These are phyloP conservation scores for Wickerhamomyces silvicola DNA, from an alignment of 805 yeast species.

Conservation along the genomic window DNA sequence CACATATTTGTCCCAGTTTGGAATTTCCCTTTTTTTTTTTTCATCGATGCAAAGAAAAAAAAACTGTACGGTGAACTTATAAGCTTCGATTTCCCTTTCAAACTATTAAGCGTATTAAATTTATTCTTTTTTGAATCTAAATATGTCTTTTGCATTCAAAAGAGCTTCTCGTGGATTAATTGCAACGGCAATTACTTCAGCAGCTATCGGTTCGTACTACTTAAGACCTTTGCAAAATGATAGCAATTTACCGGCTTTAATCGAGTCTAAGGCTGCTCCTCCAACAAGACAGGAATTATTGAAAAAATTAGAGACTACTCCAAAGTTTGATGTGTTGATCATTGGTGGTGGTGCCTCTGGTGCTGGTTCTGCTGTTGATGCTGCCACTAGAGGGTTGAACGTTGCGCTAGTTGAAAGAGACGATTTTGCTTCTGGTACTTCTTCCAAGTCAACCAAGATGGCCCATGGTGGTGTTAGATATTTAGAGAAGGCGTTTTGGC, in stretches of 20 bases:
- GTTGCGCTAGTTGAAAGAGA: slow-evolving; percentile 81
- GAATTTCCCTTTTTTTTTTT: too few relatives aligned
- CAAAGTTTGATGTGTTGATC: slow-evolving; percentile 71
- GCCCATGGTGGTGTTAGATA: slow-evolving; percentile 98
- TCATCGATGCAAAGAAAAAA: too few relatives aligned
- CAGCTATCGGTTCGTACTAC: slow-evolving; percentile 14
- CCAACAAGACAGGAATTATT: slow-evolving; percentile 53
- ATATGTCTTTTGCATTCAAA: slow-evolving; percentile 23
- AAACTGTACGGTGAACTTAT: too few relatives aligned
- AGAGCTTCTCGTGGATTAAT: slow-evolving; percentile 19
- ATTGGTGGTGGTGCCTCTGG: slow-evolving; percentile 98
- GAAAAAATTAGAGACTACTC: slow-evolving; percentile 38
- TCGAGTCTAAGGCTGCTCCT: slow-evolving; percentile 39
- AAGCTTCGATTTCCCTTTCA: too few relatives aligned
- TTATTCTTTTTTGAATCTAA: too few relatives aligned
- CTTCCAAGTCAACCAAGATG: slow-evolving; percentile 91
- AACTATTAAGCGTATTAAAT: too few relatives aligned
- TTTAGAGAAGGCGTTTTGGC: slow-evolving; percentile 90
- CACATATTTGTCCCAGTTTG: too few relatives aligned
- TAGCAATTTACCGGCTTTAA: slow-evolving; percentile 27
- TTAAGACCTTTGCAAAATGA: slow-evolving; percentile 14
- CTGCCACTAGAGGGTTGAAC: slow-evolving; percentile 82
- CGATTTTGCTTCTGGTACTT: slow-evolving; percentile 90
- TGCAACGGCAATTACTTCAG: slow-evolving; percentile 20
- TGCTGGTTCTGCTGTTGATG: slow-evolving; percentile 88